Percentiles rank a stretch among this genome's conserved stretches.
These are phyloP conservation scores for Penicillium sp. DNA, from an alignment of 2,329 filamentous ascomycete genomes.

Conservation along the genomic window DNA sequence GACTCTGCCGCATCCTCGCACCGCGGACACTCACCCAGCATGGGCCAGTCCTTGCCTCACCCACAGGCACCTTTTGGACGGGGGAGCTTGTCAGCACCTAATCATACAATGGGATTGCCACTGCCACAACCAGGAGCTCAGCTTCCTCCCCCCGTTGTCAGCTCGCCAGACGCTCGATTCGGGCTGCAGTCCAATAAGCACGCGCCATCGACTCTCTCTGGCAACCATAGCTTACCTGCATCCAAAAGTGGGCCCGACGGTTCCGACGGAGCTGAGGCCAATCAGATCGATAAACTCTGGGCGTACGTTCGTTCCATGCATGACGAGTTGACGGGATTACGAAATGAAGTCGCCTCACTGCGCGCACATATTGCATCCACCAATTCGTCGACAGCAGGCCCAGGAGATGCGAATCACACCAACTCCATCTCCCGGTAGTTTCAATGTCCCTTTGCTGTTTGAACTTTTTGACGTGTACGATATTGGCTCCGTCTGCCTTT, in stretches of 20 bases:
- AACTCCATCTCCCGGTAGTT: constrained; percentile 16
- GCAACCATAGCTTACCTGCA: constrained; percentile 32
- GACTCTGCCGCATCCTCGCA: constrained; percentile 41
- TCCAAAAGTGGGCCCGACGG: constrained; percentile 30
- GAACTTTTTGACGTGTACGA: constrained; percentile 18
- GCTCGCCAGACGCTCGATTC: constrained; percentile 44
- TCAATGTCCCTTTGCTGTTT: not conserved
- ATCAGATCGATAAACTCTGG: constrained; percentile 41
- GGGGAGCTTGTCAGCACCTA: constrained; percentile 24
- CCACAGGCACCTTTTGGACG: constrained; percentile 37
- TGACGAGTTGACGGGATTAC: constrained; percentile 41
- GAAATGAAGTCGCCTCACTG: constrained; percentile 43
- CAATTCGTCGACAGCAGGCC: constrained; percentile 21
- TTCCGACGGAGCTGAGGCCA: constrained; percentile 25
- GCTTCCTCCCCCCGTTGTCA: constrained; percentile 45
- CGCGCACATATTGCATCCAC: constrained; percentile 41
- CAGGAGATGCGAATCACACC: constrained; percentile 17
- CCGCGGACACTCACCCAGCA: constrained; percentile 45
- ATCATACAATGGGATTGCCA: constrained; percentile 29
- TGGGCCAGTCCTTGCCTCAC: constrained; percentile 40
- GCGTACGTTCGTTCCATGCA: constrained; percentile 45
- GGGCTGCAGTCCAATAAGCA: constrained; percentile 43
- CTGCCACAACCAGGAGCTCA: constrained; percentile 43
- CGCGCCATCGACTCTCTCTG: constrained; percentile 34
- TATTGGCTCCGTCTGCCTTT: constrained; percentile 9